These are phyloP conservation scores for Diaporthe eres DNA, from an alignment of 2,329 filamentous ascomycete genomes.

Conservation along the genomic window DNA sequence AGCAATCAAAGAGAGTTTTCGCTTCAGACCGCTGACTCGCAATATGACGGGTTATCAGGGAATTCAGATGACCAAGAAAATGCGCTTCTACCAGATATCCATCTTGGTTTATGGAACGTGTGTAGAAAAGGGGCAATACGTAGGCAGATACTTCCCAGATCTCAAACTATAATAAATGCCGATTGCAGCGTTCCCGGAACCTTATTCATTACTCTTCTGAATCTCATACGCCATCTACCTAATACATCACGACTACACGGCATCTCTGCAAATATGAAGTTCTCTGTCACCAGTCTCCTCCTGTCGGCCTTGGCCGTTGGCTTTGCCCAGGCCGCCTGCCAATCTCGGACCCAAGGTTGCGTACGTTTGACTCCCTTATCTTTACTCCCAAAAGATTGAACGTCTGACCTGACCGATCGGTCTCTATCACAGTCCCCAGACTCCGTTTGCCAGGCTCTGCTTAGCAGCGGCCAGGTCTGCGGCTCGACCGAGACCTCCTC, in stretches of 20 bases:
- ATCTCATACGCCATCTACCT: neutral
- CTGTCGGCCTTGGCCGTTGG: neutral
- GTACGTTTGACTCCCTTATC: neutral
- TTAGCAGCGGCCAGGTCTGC: neutral
- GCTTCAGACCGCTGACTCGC: conserved; percentile 22
- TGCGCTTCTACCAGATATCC: neutral
- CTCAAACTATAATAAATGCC: conserved; percentile 5
- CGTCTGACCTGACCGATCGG: neutral
- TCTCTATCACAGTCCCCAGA: neutral
- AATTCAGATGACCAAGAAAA: neutral
- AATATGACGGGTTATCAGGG: conserved; percentile 3
- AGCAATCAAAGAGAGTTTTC: conserved; percentile 25
- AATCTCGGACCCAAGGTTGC: neutral
- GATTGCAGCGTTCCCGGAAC: neutral
- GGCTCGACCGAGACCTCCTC: neutral
- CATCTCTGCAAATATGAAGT: neutral
- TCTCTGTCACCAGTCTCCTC: conserved; percentile 9
- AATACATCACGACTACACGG: neutral
- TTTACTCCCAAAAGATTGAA: neutral
- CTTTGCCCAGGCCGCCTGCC: neutral
- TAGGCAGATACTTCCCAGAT: neutral
- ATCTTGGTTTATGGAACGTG: neutral
- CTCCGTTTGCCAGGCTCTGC: neutral
- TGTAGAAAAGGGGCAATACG: neutral
- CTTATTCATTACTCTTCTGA: neutral